Percentiles rank a stretch among this genome's conserved stretches.
Conservation (phyloP, 208 protist species). For the Plasmodiophora brassicae region DNA sequence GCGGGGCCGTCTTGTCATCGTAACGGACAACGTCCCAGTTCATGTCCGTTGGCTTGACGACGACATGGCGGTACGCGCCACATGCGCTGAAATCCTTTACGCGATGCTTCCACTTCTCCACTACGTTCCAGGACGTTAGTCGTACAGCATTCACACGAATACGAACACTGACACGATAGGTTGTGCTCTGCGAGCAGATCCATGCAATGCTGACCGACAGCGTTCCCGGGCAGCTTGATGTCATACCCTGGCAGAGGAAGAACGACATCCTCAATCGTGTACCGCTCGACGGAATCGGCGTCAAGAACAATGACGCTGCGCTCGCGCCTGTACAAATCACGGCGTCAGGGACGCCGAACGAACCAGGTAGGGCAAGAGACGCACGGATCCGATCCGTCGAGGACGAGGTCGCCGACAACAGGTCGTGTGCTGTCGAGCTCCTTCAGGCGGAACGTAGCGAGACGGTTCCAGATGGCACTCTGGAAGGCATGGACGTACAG, state of each 20-base stretch:
- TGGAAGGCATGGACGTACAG: conserved; percentile 33
- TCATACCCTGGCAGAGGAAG: conserved; percentile 1
- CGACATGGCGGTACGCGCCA: not conserved
- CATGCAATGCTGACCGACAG: not conserved
- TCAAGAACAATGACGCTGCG: not conserved
- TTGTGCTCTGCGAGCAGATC: not conserved
- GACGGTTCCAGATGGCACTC: conserved; percentile 9
- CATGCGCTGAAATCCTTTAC: not conserved
- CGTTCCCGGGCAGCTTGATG: not conserved
- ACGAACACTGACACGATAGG: not conserved
- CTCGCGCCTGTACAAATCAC: not conserved
- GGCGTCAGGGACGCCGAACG: not conserved
- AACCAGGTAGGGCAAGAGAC: too few species aligned
- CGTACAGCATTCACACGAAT: too few species aligned
- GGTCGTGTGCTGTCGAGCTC: not conserved
- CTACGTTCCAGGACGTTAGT: not conserved
- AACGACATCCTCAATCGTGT: not conserved
- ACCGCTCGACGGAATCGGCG: not conserved
- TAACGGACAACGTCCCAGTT: not conserved
- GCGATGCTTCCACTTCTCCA: not conserved
- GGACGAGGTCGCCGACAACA: not conserved
- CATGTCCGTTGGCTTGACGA: not conserved
- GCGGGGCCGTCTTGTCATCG: not conserved
- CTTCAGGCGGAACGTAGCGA: not conserved
- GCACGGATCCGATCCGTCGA: not conserved